Percentiles rank a stretch among this genome's conserved stretches.
Evolutionary conservation across 768 basidiomycete species (phyloP).

Genomic region (Pleurotus tuber-regium): DNA sequence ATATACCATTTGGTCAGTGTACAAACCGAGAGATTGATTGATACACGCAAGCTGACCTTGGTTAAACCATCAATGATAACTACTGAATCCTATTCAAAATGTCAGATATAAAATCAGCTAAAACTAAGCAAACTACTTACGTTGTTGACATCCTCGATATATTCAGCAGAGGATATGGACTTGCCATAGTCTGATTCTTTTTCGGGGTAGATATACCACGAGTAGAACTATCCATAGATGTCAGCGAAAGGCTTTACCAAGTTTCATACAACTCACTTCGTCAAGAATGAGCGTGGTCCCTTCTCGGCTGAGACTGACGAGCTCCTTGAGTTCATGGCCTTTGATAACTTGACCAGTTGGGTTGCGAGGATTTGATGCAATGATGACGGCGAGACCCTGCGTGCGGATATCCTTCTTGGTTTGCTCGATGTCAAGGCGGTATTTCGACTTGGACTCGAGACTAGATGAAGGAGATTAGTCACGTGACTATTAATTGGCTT

Average conservation of each 20-base stretch:
- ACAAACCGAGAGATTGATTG: neutral
- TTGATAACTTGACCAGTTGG: conserved; percentile 88
- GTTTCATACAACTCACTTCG: conserved; percentile 70
- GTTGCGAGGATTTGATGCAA: conserved; percentile 95
- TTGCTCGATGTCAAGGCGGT: conserved; percentile 76
- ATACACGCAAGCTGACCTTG: conserved; percentile 62
- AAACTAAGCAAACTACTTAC: conserved; percentile 27
- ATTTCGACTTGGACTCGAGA: conserved; percentile 47
- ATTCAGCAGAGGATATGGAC: conserved; percentile 79
- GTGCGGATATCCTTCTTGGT: conserved; percentile 81
- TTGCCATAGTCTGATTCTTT: conserved; percentile 69
- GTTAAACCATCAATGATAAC: conserved; percentile 91
- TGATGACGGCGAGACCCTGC: conserved; percentile 81
- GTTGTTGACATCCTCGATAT: conserved; percentile 82
- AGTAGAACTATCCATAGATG: conserved; percentile 96
- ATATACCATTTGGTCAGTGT: neutral
- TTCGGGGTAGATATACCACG: conserved; percentile 93
- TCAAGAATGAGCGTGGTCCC: conserved; percentile 84
- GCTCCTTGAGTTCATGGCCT: conserved; percentile 77
- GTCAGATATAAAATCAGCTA: neutral
- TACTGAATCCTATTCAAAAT: conserved; percentile 56
- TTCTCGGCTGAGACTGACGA: conserved; percentile 71
- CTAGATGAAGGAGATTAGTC: neutral
- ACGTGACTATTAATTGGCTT: conserved; percentile 23
- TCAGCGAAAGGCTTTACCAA: no score